Evolutionary conservation across 495 filamentous ascomycete species (phyloP), one percentile per base, ranked within the genome.

Genomic region (Penicillium pancosmium): DNA sequence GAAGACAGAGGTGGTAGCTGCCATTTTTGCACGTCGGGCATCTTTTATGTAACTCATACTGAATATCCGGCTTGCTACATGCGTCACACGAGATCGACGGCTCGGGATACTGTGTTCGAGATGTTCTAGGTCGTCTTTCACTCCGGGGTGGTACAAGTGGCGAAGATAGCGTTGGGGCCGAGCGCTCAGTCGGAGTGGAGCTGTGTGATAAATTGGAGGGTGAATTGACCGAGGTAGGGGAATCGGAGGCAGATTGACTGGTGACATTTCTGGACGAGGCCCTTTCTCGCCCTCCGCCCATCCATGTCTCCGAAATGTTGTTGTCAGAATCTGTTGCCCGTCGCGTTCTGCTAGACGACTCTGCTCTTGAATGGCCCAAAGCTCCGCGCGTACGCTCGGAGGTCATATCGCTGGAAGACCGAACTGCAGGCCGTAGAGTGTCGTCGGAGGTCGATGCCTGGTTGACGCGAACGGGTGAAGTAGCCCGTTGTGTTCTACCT

Each of bases 1-100:
- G 80, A 2, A 89, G 73, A 64, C 92, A 97, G 18, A 96, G 77
- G 68, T 92, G 86, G 76, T 83, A 93, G 23, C 80, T 73, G 2
- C 90, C 91, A n/a, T 78, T 68, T 40, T 81, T 78, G 72, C 92
- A 96, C 44, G 76, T 72, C 7, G 73, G 63, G 72, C 92, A 97
- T 68, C 86, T 86, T 71, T 89, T 91, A 69, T 96, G 91, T 0
- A 95, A 75, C 2, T 88, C 83, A 63, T 96, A 91, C 68, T 94
- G 85, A 56, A 96, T 91, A 55, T 89, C 78, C 3, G 71, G 33
- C 57, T 79, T 86, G 16, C 74, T 69, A 68, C 92, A 97, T 31
- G 82, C 71, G 25, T 85, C 80, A 67, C 92, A 97, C 31, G 78
- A 80, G 54, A 96, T 82, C 0, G 82, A 82, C 3, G 92, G 91